phyloP scores from a whole-genome alignment of 2,329 filamentous ascomycete genomes.

The Reticulascus tulasneorum region DNA sequence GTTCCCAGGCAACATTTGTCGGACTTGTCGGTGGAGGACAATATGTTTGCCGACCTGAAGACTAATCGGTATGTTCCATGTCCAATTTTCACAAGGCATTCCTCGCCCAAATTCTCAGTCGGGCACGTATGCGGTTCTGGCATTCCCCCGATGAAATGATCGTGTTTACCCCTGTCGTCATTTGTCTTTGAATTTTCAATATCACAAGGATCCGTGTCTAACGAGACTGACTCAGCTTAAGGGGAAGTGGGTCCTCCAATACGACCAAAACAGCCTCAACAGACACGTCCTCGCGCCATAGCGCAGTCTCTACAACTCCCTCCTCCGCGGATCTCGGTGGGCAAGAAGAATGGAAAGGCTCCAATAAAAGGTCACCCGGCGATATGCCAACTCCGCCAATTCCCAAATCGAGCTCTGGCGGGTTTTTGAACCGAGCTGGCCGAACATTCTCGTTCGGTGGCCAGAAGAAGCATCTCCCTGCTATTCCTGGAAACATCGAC shows the following conservation, averaged over 20 bases:
- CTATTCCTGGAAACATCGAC: constrained; percentile 31
- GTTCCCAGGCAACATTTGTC: constrained; percentile 31
- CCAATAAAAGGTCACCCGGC: constrained; percentile 32
- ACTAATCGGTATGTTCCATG: constrained; percentile 50
- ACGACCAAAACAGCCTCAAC: constrained; percentile 57
- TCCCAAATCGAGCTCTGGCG: constrained; percentile 41
- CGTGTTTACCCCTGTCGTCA: constrained; percentile 4
- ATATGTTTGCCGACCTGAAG: constrained; percentile 55
- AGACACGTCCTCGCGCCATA: constrained; percentile 59
- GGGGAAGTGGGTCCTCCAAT: constrained; percentile 58
- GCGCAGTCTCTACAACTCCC: constrained; percentile 58
- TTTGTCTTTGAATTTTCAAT: constrained; percentile 9
- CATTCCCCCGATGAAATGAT: constrained; percentile 13
- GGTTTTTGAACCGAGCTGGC: constrained; percentile 52
- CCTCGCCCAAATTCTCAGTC: constrained; percentile 4
- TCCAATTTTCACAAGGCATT: constrained; percentile 10
- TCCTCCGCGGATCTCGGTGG: constrained; percentile 47
- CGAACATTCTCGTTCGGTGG: constrained; percentile 59
- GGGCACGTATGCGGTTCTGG: constrained; percentile 13
- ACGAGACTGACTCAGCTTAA: constrained; percentile 36
- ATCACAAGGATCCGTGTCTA: constrained; percentile 19
- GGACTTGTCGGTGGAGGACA: constrained; percentile 40
- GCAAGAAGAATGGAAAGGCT: constrained; percentile 36
- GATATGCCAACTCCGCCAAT: constrained; percentile 36
- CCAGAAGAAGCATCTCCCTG: constrained; percentile 46